A percentile compares a stretch with the other conserved stretches of the same genome.
These are phyloP conservation scores for Colletotrichum sp. DNA, from an alignment of 2,329 filamentous ascomycete species.

Conservation along the genomic window DNA sequence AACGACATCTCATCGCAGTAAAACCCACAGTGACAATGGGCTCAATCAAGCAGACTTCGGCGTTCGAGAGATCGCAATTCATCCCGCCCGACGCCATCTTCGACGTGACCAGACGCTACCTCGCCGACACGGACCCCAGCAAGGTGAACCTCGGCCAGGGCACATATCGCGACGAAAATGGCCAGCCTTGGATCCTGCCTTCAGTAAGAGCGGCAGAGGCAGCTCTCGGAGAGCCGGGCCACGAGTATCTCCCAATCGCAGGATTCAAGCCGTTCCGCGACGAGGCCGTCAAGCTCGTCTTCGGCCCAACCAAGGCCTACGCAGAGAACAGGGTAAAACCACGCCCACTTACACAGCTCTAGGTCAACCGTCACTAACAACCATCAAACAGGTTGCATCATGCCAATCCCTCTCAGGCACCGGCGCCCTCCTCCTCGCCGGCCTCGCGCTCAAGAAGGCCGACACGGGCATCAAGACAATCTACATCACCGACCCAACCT, in stretches of 20 bases:
- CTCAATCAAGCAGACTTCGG: slow-evolving; percentile 4
- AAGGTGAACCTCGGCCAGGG: slow-evolving; percentile 46
- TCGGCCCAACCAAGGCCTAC: slow-evolving; percentile 29
- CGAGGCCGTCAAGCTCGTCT: slow-evolving; percentile 34
- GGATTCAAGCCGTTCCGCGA: slow-evolving; percentile 37
- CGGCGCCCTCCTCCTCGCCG: slow-evolving; percentile 41
- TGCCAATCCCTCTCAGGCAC: slow-evolving; percentile 46
- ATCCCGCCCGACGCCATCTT: slow-evolving; percentile 38
- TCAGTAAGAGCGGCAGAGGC: slow-evolving; percentile 34
- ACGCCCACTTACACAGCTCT: slow-evolving; percentile 35
- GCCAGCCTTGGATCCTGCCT: slow-evolving; percentile 42
- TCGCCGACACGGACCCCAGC: slow-evolving; percentile 30
- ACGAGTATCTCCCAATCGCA: slow-evolving; percentile 44
- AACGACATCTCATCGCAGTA: neutral
- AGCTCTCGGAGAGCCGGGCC: slow-evolving; percentile 25
- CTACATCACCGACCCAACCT: slow-evolving; percentile 45
- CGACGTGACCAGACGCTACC: slow-evolving; percentile 36
- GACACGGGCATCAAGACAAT: slow-evolving; percentile 30
- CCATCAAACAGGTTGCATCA: slow-evolving; percentile 31
- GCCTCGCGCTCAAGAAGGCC: slow-evolving; percentile 32
- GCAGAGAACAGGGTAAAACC: slow-evolving; percentile 30
- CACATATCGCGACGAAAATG: slow-evolving; percentile 42
- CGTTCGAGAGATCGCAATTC: slow-evolving; percentile 27
- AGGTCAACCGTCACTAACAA: neutral
- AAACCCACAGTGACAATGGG: neutral